These are phyloP conservation scores for Cercospora berteroae DNA, from an alignment of 2,329 filamentous ascomycete species.

Conservation along the genomic window DNA sequence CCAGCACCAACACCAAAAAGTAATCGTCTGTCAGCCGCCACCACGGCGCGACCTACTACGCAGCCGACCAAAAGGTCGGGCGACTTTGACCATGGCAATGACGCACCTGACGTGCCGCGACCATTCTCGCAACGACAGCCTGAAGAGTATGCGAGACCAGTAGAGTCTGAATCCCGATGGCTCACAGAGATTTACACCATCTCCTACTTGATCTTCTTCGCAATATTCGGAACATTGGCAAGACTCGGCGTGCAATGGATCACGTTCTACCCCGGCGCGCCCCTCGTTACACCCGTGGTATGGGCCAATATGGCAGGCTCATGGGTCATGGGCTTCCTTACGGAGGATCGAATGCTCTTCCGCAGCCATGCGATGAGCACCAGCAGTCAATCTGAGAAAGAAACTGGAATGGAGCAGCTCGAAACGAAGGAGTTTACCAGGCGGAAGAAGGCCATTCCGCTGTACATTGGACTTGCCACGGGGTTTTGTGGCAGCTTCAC, in stretches of 20 bases:
- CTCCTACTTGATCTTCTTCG: constrained; percentile 82
- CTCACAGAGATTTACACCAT: constrained; percentile 58
- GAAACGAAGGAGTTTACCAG: constrained; percentile 43
- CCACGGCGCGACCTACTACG: constrained; percentile 14
- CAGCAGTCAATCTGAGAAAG: constrained; percentile 30
- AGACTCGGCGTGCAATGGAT: constrained; percentile 76
- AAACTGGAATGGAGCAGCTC: constrained; percentile 36
- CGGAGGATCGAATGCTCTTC: constrained; percentile 75
- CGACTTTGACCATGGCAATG: constrained; percentile 5
- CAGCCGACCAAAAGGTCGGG: constrained; percentile 13
- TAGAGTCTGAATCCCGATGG: constrained; percentile 28
- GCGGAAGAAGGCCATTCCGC: constrained; percentile 78
- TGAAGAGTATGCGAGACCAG: constrained; percentile 16
- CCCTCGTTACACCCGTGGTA: constrained; percentile 69
- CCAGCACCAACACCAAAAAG: constrained; percentile 18
- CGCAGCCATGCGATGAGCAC: constrained; percentile 60
- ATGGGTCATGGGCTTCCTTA: constrained; percentile 79
- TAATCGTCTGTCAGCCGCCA: constrained; percentile 20
- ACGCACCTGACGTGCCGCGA: constrained; percentile 9
- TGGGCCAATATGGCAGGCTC: constrained; percentile 89
- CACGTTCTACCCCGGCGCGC: constrained; percentile 74
- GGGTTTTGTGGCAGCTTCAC: constrained; percentile 90
- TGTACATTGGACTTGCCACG: constrained; percentile 82
- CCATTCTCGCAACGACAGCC: constrained; percentile 18
- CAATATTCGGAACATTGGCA: constrained; percentile 78